These are phyloP conservation scores for Phytophthora palmivora DNA, from an alignment of 352 stramenopile genomes.

Conservation along the genomic window DNA sequence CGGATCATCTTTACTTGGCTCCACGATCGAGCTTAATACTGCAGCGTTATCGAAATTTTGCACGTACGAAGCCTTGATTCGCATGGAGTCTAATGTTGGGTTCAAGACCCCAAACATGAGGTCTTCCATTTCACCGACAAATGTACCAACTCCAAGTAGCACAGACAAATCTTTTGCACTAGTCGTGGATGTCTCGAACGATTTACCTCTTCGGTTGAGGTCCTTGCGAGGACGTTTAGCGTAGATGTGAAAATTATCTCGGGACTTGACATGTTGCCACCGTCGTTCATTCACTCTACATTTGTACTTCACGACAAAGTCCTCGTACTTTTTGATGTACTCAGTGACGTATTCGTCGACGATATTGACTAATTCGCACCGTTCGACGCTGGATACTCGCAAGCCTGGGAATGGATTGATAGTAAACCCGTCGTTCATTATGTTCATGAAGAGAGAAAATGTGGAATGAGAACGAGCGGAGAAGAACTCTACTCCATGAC, in stretches of 20 bases:
- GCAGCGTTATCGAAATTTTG: constrained; percentile 30
- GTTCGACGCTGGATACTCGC: constrained; percentile 6
- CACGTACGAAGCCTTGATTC: constrained; percentile 32
- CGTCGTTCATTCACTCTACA: constrained; percentile 19
- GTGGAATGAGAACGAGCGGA: neutral
- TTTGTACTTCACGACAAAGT: constrained; percentile 7
- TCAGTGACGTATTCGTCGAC: constrained; percentile 14
- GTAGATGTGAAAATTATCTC: constrained; percentile 22
- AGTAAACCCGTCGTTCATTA: constrained; percentile 8
- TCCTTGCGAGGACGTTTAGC: constrained; percentile 2
- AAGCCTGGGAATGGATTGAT: constrained; percentile 4
- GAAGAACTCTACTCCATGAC: neutral
- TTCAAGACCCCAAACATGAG: constrained; percentile 42
- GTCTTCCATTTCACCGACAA: constrained; percentile 35
- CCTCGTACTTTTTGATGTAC: constrained; percentile 20
- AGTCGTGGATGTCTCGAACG: neutral
- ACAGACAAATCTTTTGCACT: constrained; percentile 10
- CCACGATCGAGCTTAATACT: constrained; percentile 26
- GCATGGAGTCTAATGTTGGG: constrained; percentile 33
- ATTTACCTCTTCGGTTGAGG: neutral
- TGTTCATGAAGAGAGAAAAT: neutral
- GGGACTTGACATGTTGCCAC: constrained; percentile 27
- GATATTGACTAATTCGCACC: constrained; percentile 11
- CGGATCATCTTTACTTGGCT: constrained; percentile 31
- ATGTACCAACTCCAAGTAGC: constrained; percentile 28